Evolutionary conservation across 495 filamentous ascomycete genomes (phyloP).

Genomic region (Amniculicola lignicola): DNA sequence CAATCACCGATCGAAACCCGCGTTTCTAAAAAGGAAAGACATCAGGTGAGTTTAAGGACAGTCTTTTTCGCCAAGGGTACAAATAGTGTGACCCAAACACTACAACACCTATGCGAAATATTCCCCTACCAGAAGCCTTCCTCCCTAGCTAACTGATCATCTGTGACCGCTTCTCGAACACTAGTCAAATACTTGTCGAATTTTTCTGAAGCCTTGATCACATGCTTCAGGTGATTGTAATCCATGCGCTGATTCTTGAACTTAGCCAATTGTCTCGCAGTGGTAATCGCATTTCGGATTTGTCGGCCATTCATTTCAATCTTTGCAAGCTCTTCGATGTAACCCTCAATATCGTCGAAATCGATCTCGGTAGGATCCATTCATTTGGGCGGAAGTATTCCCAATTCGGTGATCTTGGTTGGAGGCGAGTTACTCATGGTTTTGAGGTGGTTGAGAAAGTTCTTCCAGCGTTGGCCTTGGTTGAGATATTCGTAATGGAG

Average conservation of each 20-base stretch:
- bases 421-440: no score
- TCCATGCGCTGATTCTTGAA: neutral
- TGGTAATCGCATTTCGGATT: neutral
- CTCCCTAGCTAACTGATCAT: no score
- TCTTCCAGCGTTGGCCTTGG: slow-evolving; percentile 39
- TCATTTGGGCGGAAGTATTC: no score
- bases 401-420: no score
- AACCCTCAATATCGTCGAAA: neutral
- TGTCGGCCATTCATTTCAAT: neutral
- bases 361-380: no score
- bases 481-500: slow-evolving; percentile 38
- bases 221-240: neutral
- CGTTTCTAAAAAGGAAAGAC: no score
- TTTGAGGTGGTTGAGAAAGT: slow-evolving; percentile 35
- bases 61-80: no score
- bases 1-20: no score
- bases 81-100: no score
- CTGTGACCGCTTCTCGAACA: neutral
- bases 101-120: no score
- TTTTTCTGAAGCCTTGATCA: neutral
- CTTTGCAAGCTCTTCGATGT: neutral
- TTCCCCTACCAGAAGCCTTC: no score
- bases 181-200: neutral
- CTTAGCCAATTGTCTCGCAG: neutral
- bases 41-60: no score